Conservation (phyloP, 371 early-diverging fungal species). For the Dinochytrium kinnereticum region DNA sequence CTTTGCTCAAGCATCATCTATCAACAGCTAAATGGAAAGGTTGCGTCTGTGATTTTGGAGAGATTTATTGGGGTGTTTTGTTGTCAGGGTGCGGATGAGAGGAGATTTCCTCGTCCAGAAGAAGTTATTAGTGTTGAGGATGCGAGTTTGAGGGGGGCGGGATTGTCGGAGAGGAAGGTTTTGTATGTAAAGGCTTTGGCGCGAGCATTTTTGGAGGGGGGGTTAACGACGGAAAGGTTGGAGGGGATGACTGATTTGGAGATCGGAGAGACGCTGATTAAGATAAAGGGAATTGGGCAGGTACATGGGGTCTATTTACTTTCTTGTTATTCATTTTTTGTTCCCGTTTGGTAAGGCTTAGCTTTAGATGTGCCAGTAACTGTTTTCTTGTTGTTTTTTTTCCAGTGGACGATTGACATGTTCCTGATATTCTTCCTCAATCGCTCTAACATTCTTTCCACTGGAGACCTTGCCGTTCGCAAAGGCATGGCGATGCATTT, state of each 20-base stretch:
- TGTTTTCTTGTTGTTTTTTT: neutral
- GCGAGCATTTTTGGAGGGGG: neutral
- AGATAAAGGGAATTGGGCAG: slow-evolving; percentile 12
- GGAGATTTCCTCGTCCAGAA: neutral
- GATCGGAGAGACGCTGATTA: neutral
- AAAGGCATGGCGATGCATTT: slow-evolving; percentile 68
- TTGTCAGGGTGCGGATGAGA: neutral
- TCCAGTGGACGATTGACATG: slow-evolving; percentile 72
- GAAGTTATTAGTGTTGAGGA: neutral
- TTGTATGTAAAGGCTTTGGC: neutral
- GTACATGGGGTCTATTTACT: too few species aligned
- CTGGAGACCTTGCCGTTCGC: slow-evolving; percentile 65
- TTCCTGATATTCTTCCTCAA: slow-evolving; percentile 68
- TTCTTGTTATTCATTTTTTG: neutral
- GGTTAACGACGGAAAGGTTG: neutral
- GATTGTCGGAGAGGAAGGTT: slow-evolving; percentile 5
- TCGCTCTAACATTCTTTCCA: slow-evolving; percentile 67
- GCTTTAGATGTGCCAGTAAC: too few species aligned
- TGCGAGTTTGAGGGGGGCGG: neutral
- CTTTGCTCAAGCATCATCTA: slow-evolving; percentile 6
- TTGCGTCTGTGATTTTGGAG: neutral
- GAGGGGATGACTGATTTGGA: slow-evolving; percentile 11
- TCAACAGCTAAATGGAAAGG: slow-evolving; percentile 4
- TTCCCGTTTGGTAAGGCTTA: too few species aligned
- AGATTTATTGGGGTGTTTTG: neutral